Conservation (phyloP, 2,329 filamentous ascomycete species). For the Zymoseptoria brevis region DNA sequence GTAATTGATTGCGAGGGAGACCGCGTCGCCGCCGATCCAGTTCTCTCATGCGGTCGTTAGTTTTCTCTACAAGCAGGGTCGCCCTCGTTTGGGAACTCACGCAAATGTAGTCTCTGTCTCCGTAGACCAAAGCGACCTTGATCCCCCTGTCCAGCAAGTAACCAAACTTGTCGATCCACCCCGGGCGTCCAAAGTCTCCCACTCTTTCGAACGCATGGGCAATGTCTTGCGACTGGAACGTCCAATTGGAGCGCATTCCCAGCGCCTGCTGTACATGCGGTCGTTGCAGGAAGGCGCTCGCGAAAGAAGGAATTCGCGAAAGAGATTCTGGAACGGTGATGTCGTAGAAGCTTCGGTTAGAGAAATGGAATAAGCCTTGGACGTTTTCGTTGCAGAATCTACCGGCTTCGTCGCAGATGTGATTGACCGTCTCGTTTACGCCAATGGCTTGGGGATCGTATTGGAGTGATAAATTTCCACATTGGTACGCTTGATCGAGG, state of each 20-base stretch:
- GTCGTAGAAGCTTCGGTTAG: conserved; percentile 37
- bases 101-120: conserved; percentile 48
- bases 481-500: conserved; percentile 45
- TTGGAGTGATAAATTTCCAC: conserved; percentile 33
- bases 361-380: background rate
- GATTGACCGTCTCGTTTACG: conserved; percentile 15
- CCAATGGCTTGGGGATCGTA: conserved; percentile 37
- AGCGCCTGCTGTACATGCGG: conserved; percentile 42
- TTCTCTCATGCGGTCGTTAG: conserved; percentile 27
- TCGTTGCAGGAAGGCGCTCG: conserved; percentile 41
- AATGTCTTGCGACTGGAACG: conserved; percentile 35
- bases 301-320: conserved; percentile 50
- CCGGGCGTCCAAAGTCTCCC: conserved; percentile 39
- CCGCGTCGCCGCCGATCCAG: conserved; percentile 50
- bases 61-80: background rate
- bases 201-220: conserved; percentile 35
- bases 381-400: conserved; percentile 16
- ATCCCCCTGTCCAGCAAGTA: conserved; percentile 36
- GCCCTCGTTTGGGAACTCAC: background rate
- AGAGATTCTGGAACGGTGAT: conserved; percentile 28
- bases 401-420: conserved; percentile 17
- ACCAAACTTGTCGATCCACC: conserved; percentile 34
- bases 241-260: conserved; percentile 45
- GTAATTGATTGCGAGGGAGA: conserved; percentile 13
- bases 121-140: conserved; percentile 59